Percentiles rank a stretch among this genome's conserved stretches.
These are phyloP conservation scores for Mychonastes homosphaera DNA, from an alignment of 139 green algal species.

Conservation along the genomic window DNA sequence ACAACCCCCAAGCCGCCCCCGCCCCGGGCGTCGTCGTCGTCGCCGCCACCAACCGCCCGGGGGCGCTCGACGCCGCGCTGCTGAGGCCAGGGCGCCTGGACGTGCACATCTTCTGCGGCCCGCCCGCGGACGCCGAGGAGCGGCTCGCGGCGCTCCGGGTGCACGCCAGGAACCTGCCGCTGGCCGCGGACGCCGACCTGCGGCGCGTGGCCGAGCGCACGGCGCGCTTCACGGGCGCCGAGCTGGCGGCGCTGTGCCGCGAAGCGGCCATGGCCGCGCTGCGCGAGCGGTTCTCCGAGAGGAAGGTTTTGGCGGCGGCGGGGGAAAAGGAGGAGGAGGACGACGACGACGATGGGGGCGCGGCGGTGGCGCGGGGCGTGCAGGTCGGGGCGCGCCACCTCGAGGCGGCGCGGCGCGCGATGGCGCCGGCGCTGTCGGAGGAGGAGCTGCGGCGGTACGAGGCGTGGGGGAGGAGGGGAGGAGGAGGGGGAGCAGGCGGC, in stretches of 20 bases:
- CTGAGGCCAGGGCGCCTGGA: conserved; percentile 75
- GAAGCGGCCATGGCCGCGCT: conserved; percentile 76
- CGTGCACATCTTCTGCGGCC: conserved; percentile 74
- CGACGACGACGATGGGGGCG: too few species aligned
- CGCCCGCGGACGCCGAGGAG: conserved; percentile 65
- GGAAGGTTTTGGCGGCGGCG: too few species aligned
- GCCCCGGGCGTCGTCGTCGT: conserved; percentile 62
- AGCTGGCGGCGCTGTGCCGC: conserved; percentile 59
- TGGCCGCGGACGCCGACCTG: conserved; percentile 68
- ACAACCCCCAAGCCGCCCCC: background rate
- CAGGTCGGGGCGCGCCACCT: conserved; percentile 45
- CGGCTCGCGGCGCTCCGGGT: conserved; percentile 32
- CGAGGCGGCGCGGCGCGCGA: conserved; percentile 15
- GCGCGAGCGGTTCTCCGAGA: too few species aligned
- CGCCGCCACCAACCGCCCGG: conserved; percentile 70
- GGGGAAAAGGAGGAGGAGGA: too few species aligned
- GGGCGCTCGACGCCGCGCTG: conserved; percentile 61
- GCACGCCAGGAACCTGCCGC: conserved; percentile 39
- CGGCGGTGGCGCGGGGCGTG: conserved; percentile 36
- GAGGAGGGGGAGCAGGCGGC: too few species aligned
- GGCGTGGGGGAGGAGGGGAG: conserved; percentile 24
- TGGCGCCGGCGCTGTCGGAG: conserved; percentile 25
- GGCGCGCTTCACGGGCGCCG: conserved; percentile 50
- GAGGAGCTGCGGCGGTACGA: conserved; percentile 32
- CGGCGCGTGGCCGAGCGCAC: conserved; percentile 31